A percentile compares a stretch with the other conserved stretches of the same genome.
Conservation (phyloP, 345 rosid genomes). For the Populus pruinosa region DNA sequence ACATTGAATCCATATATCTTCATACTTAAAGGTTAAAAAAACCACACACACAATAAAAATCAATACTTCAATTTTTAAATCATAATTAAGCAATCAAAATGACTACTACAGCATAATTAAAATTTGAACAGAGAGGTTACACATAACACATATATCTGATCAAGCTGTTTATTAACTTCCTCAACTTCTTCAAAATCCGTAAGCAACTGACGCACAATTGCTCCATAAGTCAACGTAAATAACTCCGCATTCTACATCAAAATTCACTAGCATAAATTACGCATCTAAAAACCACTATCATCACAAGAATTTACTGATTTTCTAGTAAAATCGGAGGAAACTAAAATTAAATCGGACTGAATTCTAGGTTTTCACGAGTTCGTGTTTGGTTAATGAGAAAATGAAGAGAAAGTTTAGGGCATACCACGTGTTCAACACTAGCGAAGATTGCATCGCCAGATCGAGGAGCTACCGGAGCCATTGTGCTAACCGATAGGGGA, state of each 20-base stretch:
- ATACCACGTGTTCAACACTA: slow-evolving; percentile 78
- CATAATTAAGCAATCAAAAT: too few species aligned
- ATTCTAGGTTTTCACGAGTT: too few species aligned
- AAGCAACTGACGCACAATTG: slow-evolving; percentile 82
- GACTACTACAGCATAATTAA: too few species aligned
- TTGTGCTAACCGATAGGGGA: background rate
- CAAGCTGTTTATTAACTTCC: slow-evolving; percentile 95
- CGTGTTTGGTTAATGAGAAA: too few species aligned
- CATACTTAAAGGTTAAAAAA: too few species aligned
- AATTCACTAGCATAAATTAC: slow-evolving; percentile 3
- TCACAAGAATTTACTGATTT: background rate
- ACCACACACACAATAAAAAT: too few species aligned
- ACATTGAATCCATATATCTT: too few species aligned
- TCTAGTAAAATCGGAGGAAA: too few species aligned
- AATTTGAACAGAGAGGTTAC: too few species aligned
- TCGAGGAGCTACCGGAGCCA: slow-evolving; percentile 78
- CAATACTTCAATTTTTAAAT: too few species aligned
- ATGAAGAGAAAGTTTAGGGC: background rate
- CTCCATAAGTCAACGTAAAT: slow-evolving; percentile 89
- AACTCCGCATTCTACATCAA: slow-evolving; percentile 78
- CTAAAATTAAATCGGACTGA: too few species aligned
- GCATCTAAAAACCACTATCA: background rate
- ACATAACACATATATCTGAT: slow-evolving; percentile 62
- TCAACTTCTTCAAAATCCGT: slow-evolving; percentile 95
- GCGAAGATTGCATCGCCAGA: slow-evolving; percentile 96